These are phyloP conservation scores for Butyriboletus loyo DNA, from an alignment of 768 basidiomycete species.

Conservation along the genomic window DNA sequence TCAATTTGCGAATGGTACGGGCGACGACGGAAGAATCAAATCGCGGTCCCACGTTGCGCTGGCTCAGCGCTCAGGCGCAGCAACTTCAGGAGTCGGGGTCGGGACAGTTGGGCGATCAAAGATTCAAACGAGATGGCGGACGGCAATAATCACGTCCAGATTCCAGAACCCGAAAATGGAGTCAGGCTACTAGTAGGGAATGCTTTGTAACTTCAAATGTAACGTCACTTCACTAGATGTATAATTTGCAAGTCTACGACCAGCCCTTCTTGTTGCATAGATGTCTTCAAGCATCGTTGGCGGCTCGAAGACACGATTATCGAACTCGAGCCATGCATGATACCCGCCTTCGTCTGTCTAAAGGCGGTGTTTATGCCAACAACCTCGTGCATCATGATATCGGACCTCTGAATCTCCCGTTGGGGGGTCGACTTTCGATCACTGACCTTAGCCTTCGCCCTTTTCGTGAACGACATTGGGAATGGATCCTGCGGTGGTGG, in stretches of 20 bases:
- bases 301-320: not conserved
- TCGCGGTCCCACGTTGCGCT: not conserved
- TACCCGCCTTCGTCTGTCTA: no score
- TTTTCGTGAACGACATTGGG: not conserved
- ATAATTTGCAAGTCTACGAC: no score
- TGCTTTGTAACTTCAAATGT: no score
- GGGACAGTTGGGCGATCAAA: no score
- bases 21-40: not conserved
- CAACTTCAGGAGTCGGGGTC: no score
- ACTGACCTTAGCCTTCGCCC: not conserved
- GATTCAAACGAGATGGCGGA: no score
- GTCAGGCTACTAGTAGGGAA: no score
- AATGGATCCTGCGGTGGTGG: not conserved
- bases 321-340: not conserved
- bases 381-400: no score
- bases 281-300: not conserved
- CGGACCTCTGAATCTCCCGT: not conserved
- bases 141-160: no score
- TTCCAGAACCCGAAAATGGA: no score
- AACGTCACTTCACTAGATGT: not conserved
- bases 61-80: not conserved
- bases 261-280: no score
- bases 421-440: not conserved
- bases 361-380: no score
- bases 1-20: not conserved